Base-by-base conservation (phyloP, 495 filamentous ascomycete species). In the Penicillium coprophilum region DNA sequence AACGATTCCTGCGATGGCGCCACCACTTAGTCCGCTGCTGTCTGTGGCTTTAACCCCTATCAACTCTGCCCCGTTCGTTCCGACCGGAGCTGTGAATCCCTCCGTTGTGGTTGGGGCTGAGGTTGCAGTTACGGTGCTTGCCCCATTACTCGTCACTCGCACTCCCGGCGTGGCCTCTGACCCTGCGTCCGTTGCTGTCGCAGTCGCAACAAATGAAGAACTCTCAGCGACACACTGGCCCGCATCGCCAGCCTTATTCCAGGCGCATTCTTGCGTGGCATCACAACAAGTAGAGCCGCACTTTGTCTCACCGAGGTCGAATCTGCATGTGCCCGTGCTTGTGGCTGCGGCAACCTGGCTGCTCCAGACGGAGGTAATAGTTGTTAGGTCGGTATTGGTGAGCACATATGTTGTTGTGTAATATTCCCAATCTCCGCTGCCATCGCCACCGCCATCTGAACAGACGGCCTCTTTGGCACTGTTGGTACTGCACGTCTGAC, bases 1-100 rank as follows among this genome's bases (percentile, higher is more conserved):
- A 58, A 96, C 92, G 60, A 96, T 96, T 41, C 92, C 92, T n/a
- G 92, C 92, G 63, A 96, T 96, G 23, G 91, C 92, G 55, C 92
- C 92, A 47, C 82, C 84, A 65, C 87, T 91, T 45, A 96, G 77
- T 51, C 82, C 81, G 55, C 78, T 68, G 11, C 27, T 52, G 38
- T 63, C 65, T 19, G 68, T 53, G 19, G 72, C 69, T n/a, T 74
- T 66, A 1, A 64, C 74, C 54, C 71, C 82, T 71, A 69, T 76
- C 31, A 80, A 70, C 0, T 76, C 67, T 4, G 74, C 72, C 19
- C 72, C 76, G 23, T 79, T 77, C 28, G 85, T 85, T 24, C 75
- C 71, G 0, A 85, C 77, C 2, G 85, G 82, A 4, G 83, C 74
- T 39, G 74, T 68, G 68, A 85, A 87, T 17, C 75, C 79, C 23